These are phyloP conservation scores for Hysterangium stoloniferum DNA, from an alignment of 768 basidiomycete species.

Conservation along the genomic window DNA sequence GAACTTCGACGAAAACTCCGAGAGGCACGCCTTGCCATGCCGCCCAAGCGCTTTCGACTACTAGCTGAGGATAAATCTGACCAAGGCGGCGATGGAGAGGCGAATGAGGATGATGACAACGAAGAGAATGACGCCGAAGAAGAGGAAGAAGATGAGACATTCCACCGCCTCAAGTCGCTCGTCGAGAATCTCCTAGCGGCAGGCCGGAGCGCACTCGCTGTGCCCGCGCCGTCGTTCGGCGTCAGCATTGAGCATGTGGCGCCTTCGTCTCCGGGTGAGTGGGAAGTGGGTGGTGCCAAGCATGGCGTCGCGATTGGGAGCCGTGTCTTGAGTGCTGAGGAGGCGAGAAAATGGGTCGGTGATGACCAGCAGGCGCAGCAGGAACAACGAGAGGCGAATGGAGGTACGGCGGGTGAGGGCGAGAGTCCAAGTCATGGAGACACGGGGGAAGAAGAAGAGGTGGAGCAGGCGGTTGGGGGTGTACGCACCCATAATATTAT, in stretches of 20 bases:
- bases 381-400: background rate
- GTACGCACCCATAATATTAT: too few species aligned
- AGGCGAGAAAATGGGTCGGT: constrained; percentile 1
- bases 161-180: constrained; percentile 54
- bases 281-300: constrained; percentile 4
- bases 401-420: background rate
- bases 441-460: constrained; percentile 11
- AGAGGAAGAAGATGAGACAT: constrained; percentile 44
- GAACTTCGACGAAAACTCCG: constrained; percentile 77
- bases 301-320: constrained; percentile 11
- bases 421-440: background rate
- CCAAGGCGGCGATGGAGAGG: constrained; percentile 30
- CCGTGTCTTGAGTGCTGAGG: constrained; percentile 6
- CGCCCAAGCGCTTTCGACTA: constrained; percentile 52
- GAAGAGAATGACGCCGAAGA: constrained; percentile 22
- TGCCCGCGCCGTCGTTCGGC: constrained; percentile 3
- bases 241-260: background rate
- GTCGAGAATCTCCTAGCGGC: constrained; percentile 54
- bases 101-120: constrained; percentile 27
- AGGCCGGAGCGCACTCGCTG: constrained; percentile 51
- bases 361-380: background rate
- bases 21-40: constrained; percentile 72
- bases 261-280: background rate
- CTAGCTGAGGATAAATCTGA: constrained; percentile 43
- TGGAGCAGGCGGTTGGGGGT: constrained; percentile 14